Percentiles rank a stretch among this genome's conserved stretches.
These are phyloP conservation scores for Brasilioporus rufonigricans DNA, from an alignment of 768 basidiomycete species.

Conservation along the genomic window DNA sequence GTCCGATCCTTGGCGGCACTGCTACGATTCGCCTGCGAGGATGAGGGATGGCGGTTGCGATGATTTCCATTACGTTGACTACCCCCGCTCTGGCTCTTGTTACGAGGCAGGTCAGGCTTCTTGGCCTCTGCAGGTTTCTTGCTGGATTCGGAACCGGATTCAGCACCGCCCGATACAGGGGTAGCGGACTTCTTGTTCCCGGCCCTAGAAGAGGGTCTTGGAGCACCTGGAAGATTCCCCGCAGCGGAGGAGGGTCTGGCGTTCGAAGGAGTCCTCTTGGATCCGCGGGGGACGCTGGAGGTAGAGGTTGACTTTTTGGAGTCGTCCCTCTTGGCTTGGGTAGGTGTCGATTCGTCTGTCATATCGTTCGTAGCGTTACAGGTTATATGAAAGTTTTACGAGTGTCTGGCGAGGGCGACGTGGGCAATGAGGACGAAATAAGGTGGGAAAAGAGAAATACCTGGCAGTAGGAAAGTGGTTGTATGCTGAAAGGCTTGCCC, in stretches of 20 bases:
- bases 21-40: slow-evolving; percentile 56
- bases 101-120: slow-evolving; percentile 51
- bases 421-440: slow-evolving; percentile 18
- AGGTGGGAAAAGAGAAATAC: slow-evolving; percentile 30
- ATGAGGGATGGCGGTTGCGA: slow-evolving; percentile 57
- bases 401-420: slow-evolving; percentile 36
- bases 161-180: slow-evolving; percentile 40
- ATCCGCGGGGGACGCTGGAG: slow-evolving; percentile 50
- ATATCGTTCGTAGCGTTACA: slow-evolving; percentile 75
- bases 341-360: slow-evolving; percentile 70
- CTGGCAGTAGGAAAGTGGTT: slow-evolving; percentile 43
- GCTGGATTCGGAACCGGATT: slow-evolving; percentile 74
- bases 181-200: slow-evolving; percentile 58
- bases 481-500: slow-evolving; percentile 70
- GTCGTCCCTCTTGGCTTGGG: slow-evolving; percentile 66
- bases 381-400: slow-evolving; percentile 45
- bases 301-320: slow-evolving; percentile 51
- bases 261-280: slow-evolving; percentile 55
- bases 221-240: slow-evolving; percentile 43
- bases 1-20: slow-evolving; percentile 47
- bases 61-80: slow-evolving; percentile 45
- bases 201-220: slow-evolving; percentile 61
- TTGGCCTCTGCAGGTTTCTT: slow-evolving; percentile 56
- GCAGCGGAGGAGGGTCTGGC: slow-evolving; percentile 41
- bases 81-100: slow-evolving; percentile 50